These are phyloP conservation scores for Fraxinus anomala DNA, from an alignment of 257 asterid genomes.

Conservation along the genomic window DNA sequence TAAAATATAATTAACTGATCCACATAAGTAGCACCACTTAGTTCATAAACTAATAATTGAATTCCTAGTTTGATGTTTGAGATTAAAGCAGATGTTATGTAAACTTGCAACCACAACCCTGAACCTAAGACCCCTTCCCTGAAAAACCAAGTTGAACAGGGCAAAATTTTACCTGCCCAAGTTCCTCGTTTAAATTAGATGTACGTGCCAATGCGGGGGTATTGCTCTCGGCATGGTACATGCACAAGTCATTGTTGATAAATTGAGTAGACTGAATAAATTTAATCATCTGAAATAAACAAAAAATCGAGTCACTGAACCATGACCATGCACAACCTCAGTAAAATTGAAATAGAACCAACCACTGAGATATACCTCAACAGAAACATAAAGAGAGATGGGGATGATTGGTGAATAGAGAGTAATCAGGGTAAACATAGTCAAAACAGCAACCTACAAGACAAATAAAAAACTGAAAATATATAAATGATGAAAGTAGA, in stretches of 20 bases:
- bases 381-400: constrained; percentile 96
- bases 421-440: constrained; percentile 94
- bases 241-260: constrained; percentile 92
- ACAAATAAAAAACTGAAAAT: constrained; percentile 21
- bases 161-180: constrained; percentile 79
- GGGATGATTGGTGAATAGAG: constrained; percentile 99
- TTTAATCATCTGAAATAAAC: constrained; percentile 80
- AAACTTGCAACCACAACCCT: constrained; percentile 1
- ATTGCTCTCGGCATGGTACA: constrained; percentile 96
- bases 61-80: constrained; percentile 1
- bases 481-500: constrained; percentile 6
- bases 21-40: constrained; percentile 20
- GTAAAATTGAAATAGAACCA: constrained; percentile 22
- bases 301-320: constrained; percentile 20
- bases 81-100: constrained; percentile 1
- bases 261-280: constrained; percentile 95
- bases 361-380: constrained; percentile 62
- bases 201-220: constrained; percentile 97
- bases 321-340: constrained; percentile 21
- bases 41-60: background rate
- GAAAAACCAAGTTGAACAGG: background rate
- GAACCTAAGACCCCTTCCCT: background rate
- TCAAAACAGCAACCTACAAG: constrained; percentile 89
- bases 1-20: constrained; percentile 26
- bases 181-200: constrained; percentile 98